phyloP scores from a whole-genome alignment of 331 rosid species.

The Rosa hybrid region DNA sequence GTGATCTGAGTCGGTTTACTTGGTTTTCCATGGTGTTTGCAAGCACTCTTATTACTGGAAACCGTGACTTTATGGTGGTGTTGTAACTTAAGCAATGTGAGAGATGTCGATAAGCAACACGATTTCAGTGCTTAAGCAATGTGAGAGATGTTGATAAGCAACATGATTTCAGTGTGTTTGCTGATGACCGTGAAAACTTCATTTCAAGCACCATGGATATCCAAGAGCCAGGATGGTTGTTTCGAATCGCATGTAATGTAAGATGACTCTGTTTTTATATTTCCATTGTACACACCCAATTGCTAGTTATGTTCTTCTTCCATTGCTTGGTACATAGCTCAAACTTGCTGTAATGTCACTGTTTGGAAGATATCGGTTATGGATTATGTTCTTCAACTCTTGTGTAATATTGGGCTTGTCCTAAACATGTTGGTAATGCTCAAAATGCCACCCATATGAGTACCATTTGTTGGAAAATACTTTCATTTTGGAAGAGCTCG shows the following conservation, averaged over 20 bases:
- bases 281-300: constrained; percentile 3
- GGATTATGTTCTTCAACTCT: not conserved
- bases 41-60: not conserved
- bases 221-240: constrained; percentile 7
- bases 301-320: not conserved
- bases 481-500: too few species aligned
- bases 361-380: not conserved
- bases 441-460: too few species aligned
- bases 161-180: not conserved
- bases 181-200: not conserved
- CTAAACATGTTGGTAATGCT: not conserved
- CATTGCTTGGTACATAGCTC: not conserved
- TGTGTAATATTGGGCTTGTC: not conserved
- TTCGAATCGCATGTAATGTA: constrained; percentile 11
- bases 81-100: not conserved
- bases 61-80: not conserved
- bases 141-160: not conserved
- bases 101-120: not conserved
- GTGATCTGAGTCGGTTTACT: constrained; percentile 1
- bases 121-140: not conserved
- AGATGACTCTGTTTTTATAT: not conserved
- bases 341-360: not conserved
- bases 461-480: not conserved
- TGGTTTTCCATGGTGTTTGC: constrained; percentile 28
- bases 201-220: not conserved